Evolutionary conservation across 2,329 filamentous ascomycete genomes (phyloP).

Genomic region (Talaromyces verruculosus): DNA sequence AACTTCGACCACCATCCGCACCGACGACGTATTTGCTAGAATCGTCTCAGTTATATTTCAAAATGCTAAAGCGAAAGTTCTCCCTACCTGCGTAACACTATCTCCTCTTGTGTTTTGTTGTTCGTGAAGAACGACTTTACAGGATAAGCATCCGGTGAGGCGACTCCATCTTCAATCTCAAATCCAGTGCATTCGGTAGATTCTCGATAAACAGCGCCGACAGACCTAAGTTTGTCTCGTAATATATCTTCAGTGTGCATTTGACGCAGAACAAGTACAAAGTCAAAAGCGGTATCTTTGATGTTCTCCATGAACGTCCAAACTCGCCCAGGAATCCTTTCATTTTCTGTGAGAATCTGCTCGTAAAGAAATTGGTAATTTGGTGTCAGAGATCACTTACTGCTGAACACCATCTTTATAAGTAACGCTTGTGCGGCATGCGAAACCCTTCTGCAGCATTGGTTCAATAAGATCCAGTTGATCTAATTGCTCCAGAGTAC

Average conservation of each 20-base stretch:
- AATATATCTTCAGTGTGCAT: slow-evolving; percentile 58
- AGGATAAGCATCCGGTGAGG: neutral
- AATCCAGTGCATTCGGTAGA: slow-evolving; percentile 2
- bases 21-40: slow-evolving; percentile 39
- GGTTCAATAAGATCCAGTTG: slow-evolving; percentile 42
- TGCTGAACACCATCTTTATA: slow-evolving; percentile 25
- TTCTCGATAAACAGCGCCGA: neutral
- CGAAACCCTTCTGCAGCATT: slow-evolving; percentile 61
- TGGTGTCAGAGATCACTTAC: neutral
- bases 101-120: neutral
- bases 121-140: slow-evolving; percentile 4
- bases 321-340: neutral
- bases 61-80: neutral
- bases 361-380: no score
- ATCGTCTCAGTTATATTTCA: neutral
- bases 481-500: slow-evolving; percentile 49
- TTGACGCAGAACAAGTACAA: slow-evolving; percentile 55
- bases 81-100: neutral
- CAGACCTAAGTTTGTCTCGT: slow-evolving; percentile 38
- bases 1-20: slow-evolving; percentile 52
- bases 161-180: neutral
- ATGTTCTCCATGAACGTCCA: slow-evolving; percentile 56
- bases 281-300: slow-evolving; percentile 52
- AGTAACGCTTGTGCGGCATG: slow-evolving; percentile 31
- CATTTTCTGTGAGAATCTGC: neutral